Base-by-base conservation (phyloP, 1,284 basidiomycete genomes). In the Ustilago curta region DNA sequence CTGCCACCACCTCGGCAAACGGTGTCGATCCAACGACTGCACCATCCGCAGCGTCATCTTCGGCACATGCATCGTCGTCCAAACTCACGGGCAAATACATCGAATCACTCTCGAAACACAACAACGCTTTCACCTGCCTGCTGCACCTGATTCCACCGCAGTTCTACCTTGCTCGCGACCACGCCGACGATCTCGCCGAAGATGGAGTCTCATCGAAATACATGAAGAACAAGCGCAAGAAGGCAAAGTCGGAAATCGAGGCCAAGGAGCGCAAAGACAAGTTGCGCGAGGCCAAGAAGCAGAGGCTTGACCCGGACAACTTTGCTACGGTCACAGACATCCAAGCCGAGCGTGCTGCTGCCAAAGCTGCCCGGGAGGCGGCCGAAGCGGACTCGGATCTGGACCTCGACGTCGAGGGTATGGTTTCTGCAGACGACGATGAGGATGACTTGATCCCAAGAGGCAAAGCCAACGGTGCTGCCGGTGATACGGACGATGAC, bases 181-280 rank as follows among this genome's bases (percentile, higher is more conserved):
- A 77, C 23, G 65, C 73, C 31, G 72, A 77, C 16, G 77, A 68
- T 9, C 55, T 59, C n/a, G 80, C 76, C 8, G 67, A 71, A 14
- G 73, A 61, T 14, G 23, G 45, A 27, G 52, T 62, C 16, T 72
- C 70, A 4, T 62, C 69, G 45, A 80, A 82, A 55, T 83, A 75
- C 75, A 74, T 78, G 64, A 84, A 84, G 70, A 84, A 83, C 72
- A 83, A 80, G 52, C 73, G 75, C 59, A 80, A 76, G 55, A 80
- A 83, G 77, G 73, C 71, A 49, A 78, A 84, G 60, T 77, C 76
- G 39, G 77, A 80, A 51, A 66, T 76, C 47, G 77, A 81, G 37
- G 78, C 78, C 1, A 61, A 71, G n/a, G 72, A 74, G 53, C 71
- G 76, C 44, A 84, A 84, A 61, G 58, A 75, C 8, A 70, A 68